Evolutionary conservation across 2,329 filamentous ascomycete species (phyloP), one percentile per base, ranked within the genome.

Genomic region (Trichoderma sp.): DNA sequence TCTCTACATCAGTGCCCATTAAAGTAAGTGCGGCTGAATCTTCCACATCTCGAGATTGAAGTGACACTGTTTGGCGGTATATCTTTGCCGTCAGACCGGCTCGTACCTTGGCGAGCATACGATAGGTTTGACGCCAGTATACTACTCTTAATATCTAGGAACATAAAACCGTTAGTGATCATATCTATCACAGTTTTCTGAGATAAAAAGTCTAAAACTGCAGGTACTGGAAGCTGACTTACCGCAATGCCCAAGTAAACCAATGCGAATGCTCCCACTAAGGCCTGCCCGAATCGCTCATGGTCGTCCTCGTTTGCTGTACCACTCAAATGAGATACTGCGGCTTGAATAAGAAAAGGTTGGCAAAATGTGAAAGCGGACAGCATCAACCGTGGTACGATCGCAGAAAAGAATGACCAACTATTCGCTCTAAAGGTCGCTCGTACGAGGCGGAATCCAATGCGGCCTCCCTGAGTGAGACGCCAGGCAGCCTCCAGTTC

Each of bases 1-100:
- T 76, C 18, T 86, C 85, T 14, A 88, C 81, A 74, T 87, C 86
- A 4, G 85, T 84, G 65, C 83, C 86, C 85, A 88, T 88, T 14
- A 87, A 78, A 4, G 85, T 87, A 12, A 85, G 75, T 1, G 86
- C 82, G 8, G 82, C 82, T 1, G 81, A 80, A 31, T 84, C 82
- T 21, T 83, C 81, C 5, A 80, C 79, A 1, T 78, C 75, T 3
- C 78, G 77, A 3, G 78, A 77, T n/a, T 80, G 79, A 9, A 85
- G 75, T 2, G 77, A 75, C 4, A 86, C 76, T 0, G 85, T 86
- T 76, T 87, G 86, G n/a, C 84, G 83, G 76, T 88, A 89, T 18
- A 91, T 85, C 45, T 53, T 53, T 53, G 45, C 2, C 6, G 45
- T 53, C 45, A 53, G 45, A 53, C 45, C 45, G 45, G n/a, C 45